Conservation (phyloP, 1,284 basidiomycete genomes). For the Acaromyces ingoldii region DNA sequence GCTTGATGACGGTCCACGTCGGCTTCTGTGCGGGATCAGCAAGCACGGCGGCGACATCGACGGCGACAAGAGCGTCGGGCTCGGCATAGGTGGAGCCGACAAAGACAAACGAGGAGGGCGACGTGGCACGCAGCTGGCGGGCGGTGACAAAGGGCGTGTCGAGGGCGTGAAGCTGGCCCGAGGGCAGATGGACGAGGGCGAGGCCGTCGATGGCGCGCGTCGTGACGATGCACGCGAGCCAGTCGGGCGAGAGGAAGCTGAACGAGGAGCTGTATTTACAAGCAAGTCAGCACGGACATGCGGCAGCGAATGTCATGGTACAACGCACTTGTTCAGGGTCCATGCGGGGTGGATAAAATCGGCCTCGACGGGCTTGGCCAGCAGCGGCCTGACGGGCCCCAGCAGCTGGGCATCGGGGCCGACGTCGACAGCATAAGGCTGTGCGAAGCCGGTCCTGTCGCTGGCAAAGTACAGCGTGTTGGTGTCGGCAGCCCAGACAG, state of each 20-base stretch:
- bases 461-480: slow-evolving; percentile 64
- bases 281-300: neutral
- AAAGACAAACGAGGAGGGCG: slow-evolving; percentile 18
- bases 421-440: slow-evolving; percentile 62
- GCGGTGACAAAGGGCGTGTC: slow-evolving; percentile 18
- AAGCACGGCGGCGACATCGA: slow-evolving; percentile 11
- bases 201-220: slow-evolving; percentile 17
- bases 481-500: slow-evolving; percentile 57
- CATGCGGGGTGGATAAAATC: slow-evolving; percentile 65
- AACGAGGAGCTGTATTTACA: slow-evolving; percentile 15
- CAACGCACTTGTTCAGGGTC: slow-evolving; percentile 56
- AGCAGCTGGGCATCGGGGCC: neutral
- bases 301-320: neutral
- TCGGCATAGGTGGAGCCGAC: slow-evolving; percentile 18
- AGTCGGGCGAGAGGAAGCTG: slow-evolving; percentile 20
- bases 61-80: slow-evolving; percentile 17
- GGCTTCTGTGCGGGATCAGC: neutral
- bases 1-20: slow-evolving; percentile 22
- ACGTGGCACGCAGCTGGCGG: slow-evolving; percentile 11
- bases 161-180: slow-evolving; percentile 18
- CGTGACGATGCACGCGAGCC: slow-evolving; percentile 21
- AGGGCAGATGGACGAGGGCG: slow-evolving; percentile 23
- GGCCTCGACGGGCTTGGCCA: slow-evolving; percentile 56
- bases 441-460: slow-evolving; percentile 66
- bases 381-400: slow-evolving; percentile 9